Percentiles rank a stretch among this genome's conserved stretches.
Evolutionary conservation across 106 monocot species (phyloP).

Genomic region (Platanthera guangdongensis): DNA sequence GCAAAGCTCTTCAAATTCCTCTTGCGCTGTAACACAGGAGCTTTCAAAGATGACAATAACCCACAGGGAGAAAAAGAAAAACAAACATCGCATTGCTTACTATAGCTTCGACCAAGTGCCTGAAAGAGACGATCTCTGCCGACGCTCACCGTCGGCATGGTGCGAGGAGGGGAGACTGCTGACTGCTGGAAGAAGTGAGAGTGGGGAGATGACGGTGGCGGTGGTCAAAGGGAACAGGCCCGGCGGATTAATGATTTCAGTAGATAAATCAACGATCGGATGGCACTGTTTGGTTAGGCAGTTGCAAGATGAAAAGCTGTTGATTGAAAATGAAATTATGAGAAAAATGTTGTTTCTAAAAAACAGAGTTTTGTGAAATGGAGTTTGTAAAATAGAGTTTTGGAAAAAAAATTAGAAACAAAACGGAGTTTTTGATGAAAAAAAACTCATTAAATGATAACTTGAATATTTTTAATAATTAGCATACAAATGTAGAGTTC

Average conservation of each 20-base stretch:
- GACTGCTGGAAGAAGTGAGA: neutral
- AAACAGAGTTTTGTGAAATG: too few species aligned
- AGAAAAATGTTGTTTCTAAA: too few species aligned
- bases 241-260: neutral
- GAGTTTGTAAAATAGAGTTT: too few species aligned
- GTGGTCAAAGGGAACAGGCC: neutral
- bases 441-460: too few species aligned
- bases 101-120: slow-evolving; percentile 42
- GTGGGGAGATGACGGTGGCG: neutral
- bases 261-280: too few species aligned
- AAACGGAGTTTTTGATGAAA: too few species aligned
- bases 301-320: too few species aligned
- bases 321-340: too few species aligned
- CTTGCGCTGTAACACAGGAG: slow-evolving; percentile 42
- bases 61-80: neutral
- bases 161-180: neutral
- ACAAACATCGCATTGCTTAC: slow-evolving; percentile 12
- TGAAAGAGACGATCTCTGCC: slow-evolving; percentile 59
- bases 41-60: neutral
- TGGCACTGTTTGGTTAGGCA: too few species aligned
- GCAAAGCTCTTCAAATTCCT: slow-evolving; percentile 90
- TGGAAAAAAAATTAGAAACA: too few species aligned
- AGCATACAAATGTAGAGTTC: too few species aligned
- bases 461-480: too few species aligned
- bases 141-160: slow-evolving; percentile 70